phyloP scores from a whole-genome alignment of 2,329 filamentous ascomycete species.

The Fusarium sacchari region DNA sequence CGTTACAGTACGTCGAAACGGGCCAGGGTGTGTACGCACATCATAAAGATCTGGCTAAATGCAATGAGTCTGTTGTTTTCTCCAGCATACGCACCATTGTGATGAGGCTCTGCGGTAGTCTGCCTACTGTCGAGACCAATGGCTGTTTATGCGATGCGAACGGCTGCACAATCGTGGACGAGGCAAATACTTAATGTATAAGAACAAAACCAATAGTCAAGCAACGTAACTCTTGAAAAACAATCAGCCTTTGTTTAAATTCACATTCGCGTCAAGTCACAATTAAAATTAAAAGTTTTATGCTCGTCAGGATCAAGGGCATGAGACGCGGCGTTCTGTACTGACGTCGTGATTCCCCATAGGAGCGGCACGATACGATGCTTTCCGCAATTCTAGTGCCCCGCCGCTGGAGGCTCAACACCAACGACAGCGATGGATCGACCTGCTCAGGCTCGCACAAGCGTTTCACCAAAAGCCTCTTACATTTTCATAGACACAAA shows the following conservation, averaged over 20 bases:
- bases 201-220: not conserved
- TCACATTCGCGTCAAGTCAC: not conserved
- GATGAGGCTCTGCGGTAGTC: not conserved
- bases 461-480: not conserved
- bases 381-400: not conserved
- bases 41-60: not conserved
- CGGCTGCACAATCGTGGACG: not conserved
- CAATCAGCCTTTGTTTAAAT: not conserved
- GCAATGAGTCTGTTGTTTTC: not conserved
- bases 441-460: not conserved
- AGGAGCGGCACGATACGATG: not conserved
- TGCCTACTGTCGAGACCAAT: not conserved
- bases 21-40: not conserved
- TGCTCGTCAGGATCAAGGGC: not conserved
- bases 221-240: not conserved
- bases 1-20: not conserved
- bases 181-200: not conserved
- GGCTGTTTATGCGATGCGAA: not conserved
- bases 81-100: not conserved
- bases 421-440: not conserved
- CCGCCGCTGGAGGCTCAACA: not conserved
- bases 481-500: not conserved
- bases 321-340: not conserved
- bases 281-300: not conserved
- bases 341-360: not conserved